These are phyloP conservation scores for Stagonosporopsis cucurbitacearum DNA, from an alignment of 2,329 filamentous ascomycete species.

Conservation along the genomic window DNA sequence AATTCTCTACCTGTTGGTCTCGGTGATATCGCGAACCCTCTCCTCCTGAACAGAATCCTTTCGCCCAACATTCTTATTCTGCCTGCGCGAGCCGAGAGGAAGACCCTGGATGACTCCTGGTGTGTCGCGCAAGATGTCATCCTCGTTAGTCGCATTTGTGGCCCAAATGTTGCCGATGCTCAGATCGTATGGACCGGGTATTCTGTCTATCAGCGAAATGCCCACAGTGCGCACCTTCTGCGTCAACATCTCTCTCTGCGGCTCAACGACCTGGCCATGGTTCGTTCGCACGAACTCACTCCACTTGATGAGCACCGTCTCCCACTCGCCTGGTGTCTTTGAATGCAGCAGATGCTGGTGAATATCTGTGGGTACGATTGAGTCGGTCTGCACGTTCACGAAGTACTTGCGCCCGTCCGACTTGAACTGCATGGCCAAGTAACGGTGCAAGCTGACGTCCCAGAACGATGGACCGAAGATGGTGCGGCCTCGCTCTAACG, in stretches of 20 bases:
- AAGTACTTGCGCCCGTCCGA: conserved; percentile 93
- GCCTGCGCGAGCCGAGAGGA: conserved; percentile 27
- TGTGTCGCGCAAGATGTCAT: conserved; percentile 41
- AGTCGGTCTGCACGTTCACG: conserved; percentile 94
- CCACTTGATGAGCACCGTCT: conserved; percentile 91
- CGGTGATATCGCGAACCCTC: conserved; percentile 13
- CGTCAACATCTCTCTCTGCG: conserved; percentile 85
- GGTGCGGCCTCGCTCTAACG: conserved; percentile 75
- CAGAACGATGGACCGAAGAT: conserved; percentile 86
- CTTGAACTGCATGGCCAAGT: conserved; percentile 85
- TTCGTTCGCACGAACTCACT: conserved; percentile 95
- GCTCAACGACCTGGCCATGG: conserved; percentile 88
- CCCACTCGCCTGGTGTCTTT: conserved; percentile 83
- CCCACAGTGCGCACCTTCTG: conserved; percentile 87
- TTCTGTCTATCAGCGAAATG: conserved; percentile 85
- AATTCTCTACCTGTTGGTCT: conserved; percentile 20
- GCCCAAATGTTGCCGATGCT: conserved; percentile 89
- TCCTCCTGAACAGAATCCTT: conserved; percentile 23
- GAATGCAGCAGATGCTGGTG: conserved; percentile 91
- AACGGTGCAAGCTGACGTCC: conserved; percentile 89
- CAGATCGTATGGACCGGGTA: conserved; percentile 87
- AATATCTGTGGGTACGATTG: conserved; percentile 90
- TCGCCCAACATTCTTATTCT: conserved; percentile 25
- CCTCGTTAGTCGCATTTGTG: conserved; percentile 67
- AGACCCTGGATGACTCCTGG: conserved; percentile 35